Conservation (phyloP, 257 asterid genomes). For the Linaria vulgaris region DNA sequence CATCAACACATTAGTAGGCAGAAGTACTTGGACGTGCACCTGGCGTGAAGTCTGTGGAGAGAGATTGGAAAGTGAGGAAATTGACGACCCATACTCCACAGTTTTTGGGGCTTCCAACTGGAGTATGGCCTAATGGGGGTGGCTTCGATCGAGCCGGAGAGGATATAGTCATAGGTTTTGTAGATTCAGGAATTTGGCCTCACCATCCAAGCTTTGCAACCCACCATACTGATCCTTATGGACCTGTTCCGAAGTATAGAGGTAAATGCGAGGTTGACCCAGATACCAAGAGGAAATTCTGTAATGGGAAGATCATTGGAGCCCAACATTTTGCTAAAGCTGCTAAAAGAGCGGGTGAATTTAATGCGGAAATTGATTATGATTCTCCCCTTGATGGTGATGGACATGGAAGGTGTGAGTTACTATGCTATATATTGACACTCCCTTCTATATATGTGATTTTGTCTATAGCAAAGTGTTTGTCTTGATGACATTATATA, state of each 20-base stretch:
- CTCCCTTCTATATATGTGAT: not conserved
- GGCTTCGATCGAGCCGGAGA: conserved; percentile 97
- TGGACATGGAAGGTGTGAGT: conserved; percentile 94
- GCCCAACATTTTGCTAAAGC: conserved; percentile 99
- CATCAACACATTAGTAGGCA: conserved; percentile 67
- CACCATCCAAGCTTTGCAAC: conserved; percentile 90
- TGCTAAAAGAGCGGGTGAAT: conserved; percentile 90
- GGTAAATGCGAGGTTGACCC: conserved; percentile 91
- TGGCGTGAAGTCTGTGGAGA: conserved; percentile 84
- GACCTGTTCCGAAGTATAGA: conserved; percentile 74
- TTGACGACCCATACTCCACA: conserved; percentile 98
- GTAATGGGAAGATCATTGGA: conserved; percentile 97
- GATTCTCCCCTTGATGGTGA: conserved; percentile 97
- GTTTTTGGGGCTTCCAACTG: conserved; percentile 96
- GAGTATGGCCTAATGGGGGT: conserved; percentile 98
- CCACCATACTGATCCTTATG: conserved; percentile 73
- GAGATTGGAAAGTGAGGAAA: conserved; percentile 96
- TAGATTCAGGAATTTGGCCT: conserved; percentile 96
- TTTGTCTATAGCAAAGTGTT: not conserved
- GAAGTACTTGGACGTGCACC: conserved; percentile 75
- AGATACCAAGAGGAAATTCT: conserved; percentile 63
- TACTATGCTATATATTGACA: conserved; percentile 12
- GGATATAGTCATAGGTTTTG: conserved; percentile 83
- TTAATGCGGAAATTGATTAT: conserved; percentile 71
- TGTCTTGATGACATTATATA: no score